Percentiles rank a stretch among this genome's conserved stretches.
These are phyloP conservation scores for Coprinellus micaceus DNA, from an alignment of 768 basidiomycete species.

Conservation along the genomic window DNA sequence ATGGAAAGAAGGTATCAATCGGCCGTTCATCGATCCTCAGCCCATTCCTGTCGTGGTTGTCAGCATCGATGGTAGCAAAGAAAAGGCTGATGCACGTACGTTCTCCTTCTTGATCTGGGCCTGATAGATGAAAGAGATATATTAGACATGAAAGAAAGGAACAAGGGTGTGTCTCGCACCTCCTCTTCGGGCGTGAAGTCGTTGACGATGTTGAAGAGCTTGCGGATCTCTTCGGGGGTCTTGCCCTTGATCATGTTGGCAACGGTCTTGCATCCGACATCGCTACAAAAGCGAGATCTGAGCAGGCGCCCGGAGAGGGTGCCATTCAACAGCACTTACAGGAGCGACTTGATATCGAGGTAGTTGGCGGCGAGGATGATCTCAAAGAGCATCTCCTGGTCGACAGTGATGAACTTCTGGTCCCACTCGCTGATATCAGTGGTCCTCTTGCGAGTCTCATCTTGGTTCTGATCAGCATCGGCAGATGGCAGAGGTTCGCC, in stretches of 20 bases:
- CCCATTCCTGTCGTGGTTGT: constrained; percentile 95
- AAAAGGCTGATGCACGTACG: constrained; percentile 44
- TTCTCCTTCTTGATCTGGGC: constrained; percentile 99
- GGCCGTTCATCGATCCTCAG: constrained; percentile 73
- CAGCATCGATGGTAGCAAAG: constrained; percentile 9
- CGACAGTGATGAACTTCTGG: constrained; percentile 96
- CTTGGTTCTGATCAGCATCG: constrained; percentile 76
- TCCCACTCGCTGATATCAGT: constrained; percentile 99
- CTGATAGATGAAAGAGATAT: constrained; percentile 33
- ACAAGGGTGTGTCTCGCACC: constrained; percentile 41
- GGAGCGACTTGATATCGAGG: constrained; percentile 96
- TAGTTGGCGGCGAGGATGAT: constrained; percentile 99
- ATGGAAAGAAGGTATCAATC: constrained; percentile 10
- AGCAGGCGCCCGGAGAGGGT: neutral
- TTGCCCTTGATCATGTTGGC: constrained; percentile 99
- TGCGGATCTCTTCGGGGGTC: constrained; percentile 98
- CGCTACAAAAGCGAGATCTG: constrained; percentile 43
- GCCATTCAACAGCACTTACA: constrained; percentile 52
- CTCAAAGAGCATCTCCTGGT: constrained; percentile 99
- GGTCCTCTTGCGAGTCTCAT: constrained; percentile 96
- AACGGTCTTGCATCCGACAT: constrained; percentile 97
- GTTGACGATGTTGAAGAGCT: constrained; percentile 95
- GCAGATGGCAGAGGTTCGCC: constrained; percentile 91
- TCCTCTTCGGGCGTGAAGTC: constrained; percentile 99
- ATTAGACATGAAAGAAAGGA: constrained; percentile 12